phyloP scores from a whole-genome alignment of 2,329 filamentous ascomycete species.

The Ceratocystis alfenasii region DNA sequence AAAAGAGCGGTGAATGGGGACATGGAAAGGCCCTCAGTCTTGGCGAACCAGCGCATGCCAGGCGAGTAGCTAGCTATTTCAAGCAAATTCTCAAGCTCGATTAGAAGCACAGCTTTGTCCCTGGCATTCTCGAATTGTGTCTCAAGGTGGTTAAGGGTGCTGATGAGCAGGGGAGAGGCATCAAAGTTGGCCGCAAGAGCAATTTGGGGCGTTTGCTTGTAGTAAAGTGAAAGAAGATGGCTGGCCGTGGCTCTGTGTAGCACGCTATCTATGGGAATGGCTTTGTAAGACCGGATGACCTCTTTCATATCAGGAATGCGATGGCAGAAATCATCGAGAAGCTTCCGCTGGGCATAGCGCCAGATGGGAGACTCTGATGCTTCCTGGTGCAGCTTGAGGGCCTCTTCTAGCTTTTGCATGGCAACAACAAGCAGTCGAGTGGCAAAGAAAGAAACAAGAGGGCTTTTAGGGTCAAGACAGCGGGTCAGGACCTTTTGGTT shows the following conservation, averaged over 20 bases:
- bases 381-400: constrained; percentile 46
- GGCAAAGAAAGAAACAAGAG: constrained; percentile 73
- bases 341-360: constrained; percentile 53
- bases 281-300: constrained; percentile 60
- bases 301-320: constrained; percentile 74
- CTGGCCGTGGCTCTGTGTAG: constrained; percentile 70
- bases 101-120: constrained; percentile 45
- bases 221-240: constrained; percentile 71
- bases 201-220: constrained; percentile 65
- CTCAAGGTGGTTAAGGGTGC: constrained; percentile 52
- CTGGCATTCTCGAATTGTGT: constrained; percentile 39
- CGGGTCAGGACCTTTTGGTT: constrained; percentile 67
- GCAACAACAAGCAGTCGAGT: constrained; percentile 66
- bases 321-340: constrained; percentile 64
- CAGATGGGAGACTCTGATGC: constrained; percentile 40
- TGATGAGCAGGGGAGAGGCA: constrained; percentile 63
- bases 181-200: constrained; percentile 81
- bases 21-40: constrained; percentile 48
- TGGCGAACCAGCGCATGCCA: constrained; percentile 83
- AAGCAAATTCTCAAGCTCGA: constrained; percentile 72
- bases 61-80: constrained; percentile 69
- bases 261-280: constrained; percentile 53
- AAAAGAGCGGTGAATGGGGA: constrained; percentile 65
- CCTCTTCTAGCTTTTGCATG: constrained; percentile 61
- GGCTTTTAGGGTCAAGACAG: constrained; percentile 65